Evolutionary conservation across 345 rosid species (phyloP).

Genomic region (Ailanthus altissimus): DNA sequence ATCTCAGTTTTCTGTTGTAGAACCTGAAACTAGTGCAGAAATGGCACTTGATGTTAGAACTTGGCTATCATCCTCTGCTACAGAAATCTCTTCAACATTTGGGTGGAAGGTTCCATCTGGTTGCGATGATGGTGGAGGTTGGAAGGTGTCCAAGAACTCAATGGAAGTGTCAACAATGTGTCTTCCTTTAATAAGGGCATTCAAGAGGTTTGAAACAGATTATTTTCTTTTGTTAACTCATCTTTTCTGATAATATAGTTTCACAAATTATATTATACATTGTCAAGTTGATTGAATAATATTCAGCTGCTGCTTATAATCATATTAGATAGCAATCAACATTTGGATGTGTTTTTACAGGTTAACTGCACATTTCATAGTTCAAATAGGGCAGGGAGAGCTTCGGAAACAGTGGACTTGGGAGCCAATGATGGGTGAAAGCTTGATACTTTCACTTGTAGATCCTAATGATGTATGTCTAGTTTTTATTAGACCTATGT

Average conservation of each 20-base stretch:
- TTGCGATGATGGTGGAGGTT: slow-evolving; percentile 86
- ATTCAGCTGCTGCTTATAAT: background rate
- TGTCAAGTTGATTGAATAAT: background rate
- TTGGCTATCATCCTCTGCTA: slow-evolving; percentile 71
- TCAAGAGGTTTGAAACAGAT: background rate
- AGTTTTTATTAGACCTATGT: background rate
- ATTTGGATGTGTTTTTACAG: slow-evolving; percentile 45
- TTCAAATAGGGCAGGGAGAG: slow-evolving; percentile 64
- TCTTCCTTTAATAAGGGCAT: slow-evolving; percentile 33
- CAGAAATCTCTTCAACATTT: slow-evolving; percentile 71
- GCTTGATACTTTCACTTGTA: slow-evolving; percentile 77
- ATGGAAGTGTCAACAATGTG: slow-evolving; percentile 69
- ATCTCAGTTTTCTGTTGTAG: slow-evolving; percentile 73
- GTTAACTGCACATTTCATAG: slow-evolving; percentile 70
- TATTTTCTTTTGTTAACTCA: slow-evolving; percentile 13
- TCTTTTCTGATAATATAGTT: slow-evolving; percentile 22
- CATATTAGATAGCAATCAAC: background rate
- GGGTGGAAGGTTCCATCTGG: slow-evolving; percentile 96
- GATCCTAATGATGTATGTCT: slow-evolving; percentile 78
- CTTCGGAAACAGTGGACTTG: slow-evolving; percentile 82
- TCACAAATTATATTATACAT: slow-evolving; percentile 14
- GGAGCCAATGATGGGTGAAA: slow-evolving; percentile 88
- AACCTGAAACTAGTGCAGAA: slow-evolving; percentile 73
- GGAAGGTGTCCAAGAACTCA: slow-evolving; percentile 78
- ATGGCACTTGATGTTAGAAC: slow-evolving; percentile 55